These are phyloP conservation scores for Aspergillus piperis DNA, from an alignment of 2,329 filamentous ascomycete genomes.

Conservation along the genomic window DNA sequence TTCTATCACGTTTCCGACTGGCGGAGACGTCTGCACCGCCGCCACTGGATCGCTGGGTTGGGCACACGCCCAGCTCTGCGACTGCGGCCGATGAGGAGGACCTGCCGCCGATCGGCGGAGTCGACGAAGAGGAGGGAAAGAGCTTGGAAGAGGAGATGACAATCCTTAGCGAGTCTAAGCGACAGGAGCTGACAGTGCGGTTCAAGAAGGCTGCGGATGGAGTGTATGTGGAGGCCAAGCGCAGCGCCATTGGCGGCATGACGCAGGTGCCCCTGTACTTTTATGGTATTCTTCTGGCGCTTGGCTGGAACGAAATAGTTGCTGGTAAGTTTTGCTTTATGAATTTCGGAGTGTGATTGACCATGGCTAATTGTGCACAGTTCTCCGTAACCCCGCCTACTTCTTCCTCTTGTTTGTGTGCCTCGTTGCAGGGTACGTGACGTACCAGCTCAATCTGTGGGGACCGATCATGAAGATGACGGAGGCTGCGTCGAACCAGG, in stretches of 20 bases:
- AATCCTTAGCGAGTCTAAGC: slow-evolving; percentile 84
- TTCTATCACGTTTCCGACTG: slow-evolving; percentile 82
- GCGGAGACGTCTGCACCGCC: slow-evolving; percentile 73
- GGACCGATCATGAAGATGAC: slow-evolving; percentile 95
- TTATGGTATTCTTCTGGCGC: slow-evolving; percentile 80
- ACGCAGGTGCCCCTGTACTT: slow-evolving; percentile 94
- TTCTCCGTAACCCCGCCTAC: slow-evolving; percentile 89
- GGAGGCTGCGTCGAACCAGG: slow-evolving; percentile 84
- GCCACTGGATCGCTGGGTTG: slow-evolving; percentile 82
- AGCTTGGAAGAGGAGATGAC: slow-evolving; percentile 96
- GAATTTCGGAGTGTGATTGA: not conserved
- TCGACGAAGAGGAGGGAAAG: slow-evolving; percentile 93
- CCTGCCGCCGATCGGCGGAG: slow-evolving; percentile 81
- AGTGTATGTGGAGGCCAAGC: slow-evolving; percentile 96
- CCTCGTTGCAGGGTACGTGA: slow-evolving; percentile 77
- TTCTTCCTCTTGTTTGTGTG: slow-evolving; percentile 84
- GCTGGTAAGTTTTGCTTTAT: slow-evolving; percentile 65
- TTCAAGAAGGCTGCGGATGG: slow-evolving; percentile 99
- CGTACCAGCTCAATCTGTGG: slow-evolving; percentile 91
- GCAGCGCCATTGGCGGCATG: slow-evolving; percentile 92
- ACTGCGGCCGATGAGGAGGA: slow-evolving; percentile 89
- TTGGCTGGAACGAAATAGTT: slow-evolving; percentile 99
- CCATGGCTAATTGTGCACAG: slow-evolving; percentile 49
- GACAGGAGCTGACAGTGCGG: slow-evolving; percentile 84
- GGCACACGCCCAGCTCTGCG: slow-evolving; percentile 70